Evolutionary conservation across 352 stramenopile species (phyloP).

Genomic region (Pythium brachiatum): DNA sequence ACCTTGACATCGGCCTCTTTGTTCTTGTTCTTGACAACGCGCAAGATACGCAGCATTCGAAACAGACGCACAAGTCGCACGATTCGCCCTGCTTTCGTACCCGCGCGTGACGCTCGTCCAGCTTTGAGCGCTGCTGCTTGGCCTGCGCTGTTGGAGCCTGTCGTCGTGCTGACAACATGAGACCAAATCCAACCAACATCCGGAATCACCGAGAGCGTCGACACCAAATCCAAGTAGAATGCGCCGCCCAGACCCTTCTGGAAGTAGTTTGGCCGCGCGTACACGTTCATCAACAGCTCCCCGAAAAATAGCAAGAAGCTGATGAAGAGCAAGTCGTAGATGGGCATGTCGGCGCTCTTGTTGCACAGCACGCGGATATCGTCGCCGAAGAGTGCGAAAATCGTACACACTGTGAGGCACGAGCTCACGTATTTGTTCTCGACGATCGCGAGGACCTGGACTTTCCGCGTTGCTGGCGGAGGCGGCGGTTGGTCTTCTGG

Average conservation of each 20-base stretch:
- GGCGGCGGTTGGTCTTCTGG: slow-evolving; percentile 47
- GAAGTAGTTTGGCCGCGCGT: slow-evolving; percentile 78
- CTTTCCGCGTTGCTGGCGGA: slow-evolving; percentile 32
- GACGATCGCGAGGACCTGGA: slow-evolving; percentile 49
- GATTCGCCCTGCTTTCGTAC: slow-evolving; percentile 88
- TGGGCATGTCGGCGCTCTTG: slow-evolving; percentile 53
- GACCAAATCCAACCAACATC: slow-evolving; percentile 88
- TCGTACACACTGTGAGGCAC: slow-evolving; percentile 69
- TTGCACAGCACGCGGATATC: slow-evolving; percentile 77
- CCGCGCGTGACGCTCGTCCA: slow-evolving; percentile 79
- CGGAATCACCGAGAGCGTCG: slow-evolving; percentile 90
- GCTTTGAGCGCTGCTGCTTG: slow-evolving; percentile 76
- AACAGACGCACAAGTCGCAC: slow-evolving; percentile 91
- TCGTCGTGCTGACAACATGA: slow-evolving; percentile 42
- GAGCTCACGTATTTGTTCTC: slow-evolving; percentile 73
- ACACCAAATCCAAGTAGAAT: slow-evolving; percentile 95
- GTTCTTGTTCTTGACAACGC: slow-evolving; percentile 74
- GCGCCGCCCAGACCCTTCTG: slow-evolving; percentile 68
- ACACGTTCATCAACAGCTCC: slow-evolving; percentile 67
- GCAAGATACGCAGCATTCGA: slow-evolving; percentile 87
- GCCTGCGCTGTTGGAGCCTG: slow-evolving; percentile 25
- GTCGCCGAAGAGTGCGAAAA: slow-evolving; percentile 87
- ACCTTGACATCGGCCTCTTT: slow-evolving; percentile 60
- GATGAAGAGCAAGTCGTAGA: slow-evolving; percentile 84
- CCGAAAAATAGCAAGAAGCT: slow-evolving; percentile 73